These are phyloP conservation scores for Sarcomyxa edulis DNA, from an alignment of 768 basidiomycete genomes.

Conservation along the genomic window DNA sequence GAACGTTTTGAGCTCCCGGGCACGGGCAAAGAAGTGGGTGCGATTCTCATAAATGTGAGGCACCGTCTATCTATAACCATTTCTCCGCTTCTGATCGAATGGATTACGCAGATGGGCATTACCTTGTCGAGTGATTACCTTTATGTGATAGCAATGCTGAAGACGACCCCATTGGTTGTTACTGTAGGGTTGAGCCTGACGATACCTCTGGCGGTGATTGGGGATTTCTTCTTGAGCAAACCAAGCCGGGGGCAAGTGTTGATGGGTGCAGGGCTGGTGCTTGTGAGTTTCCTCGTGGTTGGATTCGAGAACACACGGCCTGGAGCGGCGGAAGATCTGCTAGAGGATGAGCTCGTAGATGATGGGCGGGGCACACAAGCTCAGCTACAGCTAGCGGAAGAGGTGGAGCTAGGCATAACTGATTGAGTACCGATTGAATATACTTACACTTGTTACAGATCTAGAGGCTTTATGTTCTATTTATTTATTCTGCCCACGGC, in stretches of 20 bases:
- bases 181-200: conserved; percentile 92
- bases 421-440: no score
- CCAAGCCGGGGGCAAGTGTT: conserved; percentile 56
- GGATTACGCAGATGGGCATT: conserved; percentile 62
- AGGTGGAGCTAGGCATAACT: no score
- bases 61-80: neutral
- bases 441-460: no score
- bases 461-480: no score
- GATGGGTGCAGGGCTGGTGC: conserved; percentile 70
- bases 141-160: conserved; percentile 89
- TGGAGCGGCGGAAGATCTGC: neutral
- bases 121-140: conserved; percentile 82
- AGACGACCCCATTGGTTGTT: conserved; percentile 91
- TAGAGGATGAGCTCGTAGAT: conserved; percentile 3
- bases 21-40: conserved; percentile 28
- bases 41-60: conserved; percentile 34
- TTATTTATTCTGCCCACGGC: no score
- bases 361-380: conserved; percentile 7
- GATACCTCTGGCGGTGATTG: conserved; percentile 85
- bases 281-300: conserved; percentile 71
- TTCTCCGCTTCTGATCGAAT: neutral
- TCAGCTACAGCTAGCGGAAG: no score
- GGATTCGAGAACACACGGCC: conserved; percentile 37
- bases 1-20: conserved; percentile 75
- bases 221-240: conserved; percentile 65